A percentile compares a stretch with the other conserved stretches of the same genome.
These are phyloP conservation scores for Saccharum spontaneum DNA, from an alignment of 176 grass and related monocot species.

Conservation along the genomic window DNA sequence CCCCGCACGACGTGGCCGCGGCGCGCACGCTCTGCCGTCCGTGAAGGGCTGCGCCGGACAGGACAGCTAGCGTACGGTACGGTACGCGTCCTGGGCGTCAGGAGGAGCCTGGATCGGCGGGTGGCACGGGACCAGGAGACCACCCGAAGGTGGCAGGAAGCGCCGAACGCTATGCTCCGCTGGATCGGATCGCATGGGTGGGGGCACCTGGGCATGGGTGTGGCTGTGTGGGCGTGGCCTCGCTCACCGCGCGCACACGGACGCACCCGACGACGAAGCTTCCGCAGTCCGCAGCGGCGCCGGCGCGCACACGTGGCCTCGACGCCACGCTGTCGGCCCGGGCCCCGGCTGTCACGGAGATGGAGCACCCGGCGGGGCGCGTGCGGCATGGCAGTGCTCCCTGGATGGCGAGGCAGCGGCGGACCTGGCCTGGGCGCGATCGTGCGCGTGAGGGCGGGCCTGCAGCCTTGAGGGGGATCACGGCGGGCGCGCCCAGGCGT, in stretches of 20 bases:
- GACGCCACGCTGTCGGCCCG: background rate
- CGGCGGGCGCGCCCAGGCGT: too few species aligned
- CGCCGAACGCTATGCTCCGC: constrained; percentile 17
- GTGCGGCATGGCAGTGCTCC: background rate
- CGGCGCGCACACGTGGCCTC: background rate
- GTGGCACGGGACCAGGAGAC: background rate
- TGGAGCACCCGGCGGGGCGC: background rate
- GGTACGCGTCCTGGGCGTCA: constrained; percentile 12
- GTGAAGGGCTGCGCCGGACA: background rate
- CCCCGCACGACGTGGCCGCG: constrained; percentile 16
- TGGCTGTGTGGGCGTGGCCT: background rate
- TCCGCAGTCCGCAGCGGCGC: background rate
- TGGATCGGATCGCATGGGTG: background rate
- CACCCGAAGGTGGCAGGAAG: constrained; percentile 40
- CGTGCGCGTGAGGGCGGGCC: too few species aligned
- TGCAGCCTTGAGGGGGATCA: too few species aligned
- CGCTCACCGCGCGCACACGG: background rate
- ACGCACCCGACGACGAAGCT: background rate
- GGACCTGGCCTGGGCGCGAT: too few species aligned
- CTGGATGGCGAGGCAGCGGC: background rate
- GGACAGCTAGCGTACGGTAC: constrained; percentile 37
- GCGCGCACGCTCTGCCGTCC: background rate
- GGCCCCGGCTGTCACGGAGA: background rate
- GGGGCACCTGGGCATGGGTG: background rate
- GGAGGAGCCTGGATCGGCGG: constrained; percentile 25